Base-by-base conservation (phyloP, 2,329 filamentous ascomycete genomes). In the Ilyonectria destructans region DNA sequence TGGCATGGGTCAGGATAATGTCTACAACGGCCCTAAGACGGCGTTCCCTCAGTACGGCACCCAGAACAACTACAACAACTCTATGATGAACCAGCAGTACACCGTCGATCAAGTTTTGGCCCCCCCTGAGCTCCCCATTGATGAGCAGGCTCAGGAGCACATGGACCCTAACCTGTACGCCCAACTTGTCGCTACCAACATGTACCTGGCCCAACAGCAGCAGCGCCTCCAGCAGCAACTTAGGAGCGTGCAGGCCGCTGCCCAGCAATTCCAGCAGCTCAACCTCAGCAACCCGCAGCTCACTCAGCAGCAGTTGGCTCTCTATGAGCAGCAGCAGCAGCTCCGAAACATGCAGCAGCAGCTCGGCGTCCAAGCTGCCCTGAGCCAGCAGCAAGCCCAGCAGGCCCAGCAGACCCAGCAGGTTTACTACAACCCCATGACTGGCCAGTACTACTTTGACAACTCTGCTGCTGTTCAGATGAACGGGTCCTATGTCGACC, bases 221-320 rank as follows among this genome's bases (percentile, higher is more conserved):
- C 95, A 97, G 84, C 92, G 93, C 71, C 90, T 98, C 59, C 95
- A 98, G 83, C 95, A 98, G 83, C 95, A 98, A 83, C 88, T 98
- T 73, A 89, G 94, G 74, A 93, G 86, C 72, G 90, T 98, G 26
- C 96, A 96, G 77, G 91, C 91, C 59, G 93, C 93, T 43, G 92
- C 94, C 68, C 93, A 95, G 82, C 93, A 95, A 81, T 93, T 95
- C 77, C 92, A 95, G 80, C 90, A 89, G 72, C 85, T 97, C 82
- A 94, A 87, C 80, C 80, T 97, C 67, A 91, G 87, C 77, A 83
- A 83, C 59, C 77, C 81, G 7, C 83, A 83, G 75, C 80, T 85
- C 63, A 80, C 82, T 33, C 86, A 88, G 74, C 80, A 85, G 69
- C 84, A 86, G 75, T 77, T 85, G 67, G 82, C 82, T 69, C 77